Conservation (phyloP, 805 yeast genomes). For the Starmerella asiatica region DNA sequence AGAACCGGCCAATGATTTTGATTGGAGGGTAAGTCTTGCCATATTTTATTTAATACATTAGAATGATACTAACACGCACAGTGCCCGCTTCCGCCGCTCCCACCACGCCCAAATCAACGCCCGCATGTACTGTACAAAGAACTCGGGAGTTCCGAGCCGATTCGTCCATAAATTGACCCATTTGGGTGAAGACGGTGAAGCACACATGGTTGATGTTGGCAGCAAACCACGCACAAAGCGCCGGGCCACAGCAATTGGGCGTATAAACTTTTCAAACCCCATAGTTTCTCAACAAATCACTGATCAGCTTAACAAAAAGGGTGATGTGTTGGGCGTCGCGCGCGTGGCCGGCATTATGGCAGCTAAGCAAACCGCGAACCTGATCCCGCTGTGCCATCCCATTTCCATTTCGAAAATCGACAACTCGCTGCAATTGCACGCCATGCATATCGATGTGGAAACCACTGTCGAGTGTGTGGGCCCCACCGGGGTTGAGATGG, state of each 20-base stretch:
- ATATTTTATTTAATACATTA: background rate
- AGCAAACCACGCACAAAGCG: conserved; percentile 31
- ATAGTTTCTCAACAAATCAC: conserved; percentile 27
- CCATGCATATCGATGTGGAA: conserved; percentile 24
- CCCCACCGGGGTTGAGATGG: conserved; percentile 48
- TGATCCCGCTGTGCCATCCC: conserved; percentile 43
- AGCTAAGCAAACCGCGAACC: conserved; percentile 34
- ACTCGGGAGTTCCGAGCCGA: too few species aligned
- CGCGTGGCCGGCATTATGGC: conserved; percentile 42
- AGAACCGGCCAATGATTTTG: conserved; percentile 44
- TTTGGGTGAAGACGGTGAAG: conserved; percentile 32
- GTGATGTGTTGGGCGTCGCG: conserved; percentile 38
- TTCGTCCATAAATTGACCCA: conserved; percentile 25
- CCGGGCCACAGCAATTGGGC: conserved; percentile 34
- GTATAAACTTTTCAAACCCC: conserved; percentile 30
- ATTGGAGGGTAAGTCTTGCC: conserved; percentile 36
- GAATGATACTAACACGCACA: background rate
- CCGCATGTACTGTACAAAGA: too few species aligned
- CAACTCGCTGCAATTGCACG: conserved; percentile 25
- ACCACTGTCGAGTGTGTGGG: conserved; percentile 37
- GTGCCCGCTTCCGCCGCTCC: background rate
- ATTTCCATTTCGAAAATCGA: conserved; percentile 32
- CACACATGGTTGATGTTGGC: conserved; percentile 39
- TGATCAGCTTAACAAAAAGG: conserved; percentile 34
- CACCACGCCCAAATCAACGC: background rate